phyloP scores from a whole-genome alignment of 2,329 filamentous ascomycete genomes.

The Nigrospora osmanthi region DNA sequence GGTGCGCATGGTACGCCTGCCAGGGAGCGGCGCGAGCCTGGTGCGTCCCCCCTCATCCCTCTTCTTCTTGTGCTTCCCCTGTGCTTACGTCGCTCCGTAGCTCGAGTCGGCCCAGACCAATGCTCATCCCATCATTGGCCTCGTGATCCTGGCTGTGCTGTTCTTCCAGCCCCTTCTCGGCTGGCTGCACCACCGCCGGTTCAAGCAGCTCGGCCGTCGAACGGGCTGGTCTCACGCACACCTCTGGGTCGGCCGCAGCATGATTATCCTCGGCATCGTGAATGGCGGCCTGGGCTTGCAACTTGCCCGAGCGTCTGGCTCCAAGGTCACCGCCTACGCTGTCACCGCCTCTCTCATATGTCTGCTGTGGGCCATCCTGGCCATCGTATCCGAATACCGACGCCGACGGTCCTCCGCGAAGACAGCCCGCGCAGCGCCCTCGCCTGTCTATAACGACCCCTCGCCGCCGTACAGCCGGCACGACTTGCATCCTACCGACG shows the following conservation, averaged over 20 bases:
- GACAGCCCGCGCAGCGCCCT: neutral
- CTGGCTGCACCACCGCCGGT: slow-evolving; percentile 31
- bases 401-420: slow-evolving; percentile 8
- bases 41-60: slow-evolving; percentile 15
- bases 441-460: neutral
- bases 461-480: slow-evolving; percentile 7
- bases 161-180: slow-evolving; percentile 34
- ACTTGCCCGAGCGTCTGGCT: slow-evolving; percentile 21
- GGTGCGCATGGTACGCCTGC: slow-evolving; percentile 21
- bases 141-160: slow-evolving; percentile 29
- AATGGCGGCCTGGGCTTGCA: slow-evolving; percentile 35
- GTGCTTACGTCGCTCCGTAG: slow-evolving; percentile 7
- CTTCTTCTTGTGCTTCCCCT: neutral
- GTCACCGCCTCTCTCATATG: slow-evolving; percentile 29
- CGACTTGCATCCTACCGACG: neutral
- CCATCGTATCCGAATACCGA: slow-evolving; percentile 21
- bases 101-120: slow-evolving; percentile 22
- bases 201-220: slow-evolving; percentile 26
- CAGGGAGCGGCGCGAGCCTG: slow-evolving; percentile 18
- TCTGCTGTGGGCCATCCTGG: slow-evolving; percentile 26
- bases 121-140: slow-evolving; percentile 38
- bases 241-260: slow-evolving; percentile 31
- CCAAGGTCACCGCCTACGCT: slow-evolving; percentile 26
- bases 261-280: slow-evolving; percentile 32
- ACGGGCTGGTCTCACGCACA: slow-evolving; percentile 34